Conservation (phyloP, 768 basidiomycete species). For the Pilatotrama ljubarskyi region DNA sequence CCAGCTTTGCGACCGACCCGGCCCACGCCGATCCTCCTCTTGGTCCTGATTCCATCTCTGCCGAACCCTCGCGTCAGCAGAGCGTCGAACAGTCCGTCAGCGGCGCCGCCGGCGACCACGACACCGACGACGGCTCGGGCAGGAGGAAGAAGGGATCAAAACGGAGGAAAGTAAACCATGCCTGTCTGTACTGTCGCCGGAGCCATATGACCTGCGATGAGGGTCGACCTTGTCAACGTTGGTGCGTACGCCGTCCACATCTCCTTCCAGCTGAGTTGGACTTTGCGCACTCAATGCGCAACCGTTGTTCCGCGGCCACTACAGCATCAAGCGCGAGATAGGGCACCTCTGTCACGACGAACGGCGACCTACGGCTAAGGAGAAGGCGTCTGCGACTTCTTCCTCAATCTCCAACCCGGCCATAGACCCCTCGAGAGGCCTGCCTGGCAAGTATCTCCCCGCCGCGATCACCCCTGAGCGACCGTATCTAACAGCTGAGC, state of each 20-base stretch:
- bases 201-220: conserved; percentile 95
- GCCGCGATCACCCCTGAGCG: background rate
- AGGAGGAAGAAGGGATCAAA: conserved; percentile 52
- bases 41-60: conserved; percentile 23
- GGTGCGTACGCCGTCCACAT: conserved; percentile 53
- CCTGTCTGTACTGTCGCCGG: conserved; percentile 89
- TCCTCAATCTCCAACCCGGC: conserved; percentile 29
- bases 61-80: conserved; percentile 18
- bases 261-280: background rate
- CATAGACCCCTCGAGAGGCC: conserved; percentile 26
- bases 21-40: conserved; percentile 30
- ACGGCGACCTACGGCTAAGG: conserved; percentile 53
- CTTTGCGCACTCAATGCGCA: conserved; percentile 13
- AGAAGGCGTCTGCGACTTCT: conserved; percentile 34
- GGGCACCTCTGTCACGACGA: conserved; percentile 94
- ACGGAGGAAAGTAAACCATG: conserved; percentile 87
- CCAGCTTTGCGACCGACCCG: conserved; percentile 30
- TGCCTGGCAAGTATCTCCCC: conserved; percentile 27
- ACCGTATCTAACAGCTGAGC: background rate
- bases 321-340: conserved; percentile 93
- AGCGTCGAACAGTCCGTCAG: conserved; percentile 14
- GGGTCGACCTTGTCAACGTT: conserved; percentile 87
- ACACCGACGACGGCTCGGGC: conserved; percentile 33
- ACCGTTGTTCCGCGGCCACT: background rate
- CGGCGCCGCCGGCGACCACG: conserved; percentile 30